A percentile compares a stretch with the other conserved stretches of the same genome.
These are phyloP conservation scores for Remersonia thermophila DNA, from an alignment of 2,329 filamentous ascomycete species.

Conservation along the genomic window DNA sequence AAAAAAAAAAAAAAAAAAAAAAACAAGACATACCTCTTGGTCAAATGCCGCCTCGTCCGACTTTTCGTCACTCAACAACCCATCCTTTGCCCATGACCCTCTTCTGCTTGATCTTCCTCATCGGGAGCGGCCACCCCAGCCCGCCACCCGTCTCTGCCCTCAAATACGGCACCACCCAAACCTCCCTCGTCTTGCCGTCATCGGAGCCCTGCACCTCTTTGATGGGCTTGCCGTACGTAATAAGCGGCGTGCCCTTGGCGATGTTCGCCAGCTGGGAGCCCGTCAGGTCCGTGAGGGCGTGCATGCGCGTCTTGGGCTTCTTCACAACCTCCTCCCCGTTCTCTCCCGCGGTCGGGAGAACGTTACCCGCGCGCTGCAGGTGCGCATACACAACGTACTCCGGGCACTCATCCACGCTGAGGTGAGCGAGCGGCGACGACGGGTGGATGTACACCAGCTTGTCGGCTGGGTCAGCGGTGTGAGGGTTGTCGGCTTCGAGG, in stretches of 20 bases:
- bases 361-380: constrained; percentile 53
- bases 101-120: constrained; percentile 72
- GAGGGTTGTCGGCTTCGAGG: constrained; percentile 32
- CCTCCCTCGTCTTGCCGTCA: constrained; percentile 46
- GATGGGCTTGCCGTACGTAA: constrained; percentile 81
- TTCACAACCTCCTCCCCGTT: constrained; percentile 34
- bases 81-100: constrained; percentile 62
- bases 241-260: constrained; percentile 71
- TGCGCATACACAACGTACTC: constrained; percentile 80
- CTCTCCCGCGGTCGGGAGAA: constrained; percentile 22
- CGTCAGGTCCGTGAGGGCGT: constrained; percentile 69
- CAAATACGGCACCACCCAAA: constrained; percentile 71
- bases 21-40: constrained; percentile 3
- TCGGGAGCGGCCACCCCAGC: constrained; percentile 72
- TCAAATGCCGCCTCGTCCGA: background rate
- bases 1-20: background rate
- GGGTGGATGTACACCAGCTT: constrained; percentile 79
- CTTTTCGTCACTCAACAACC: constrained; percentile 44
- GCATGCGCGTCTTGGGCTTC: constrained; percentile 68
- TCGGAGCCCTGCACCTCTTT: constrained; percentile 54
- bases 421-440: constrained; percentile 62
- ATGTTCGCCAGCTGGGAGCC: constrained; percentile 64
- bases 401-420: constrained; percentile 61
- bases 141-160: constrained; percentile 54
- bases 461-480: constrained; percentile 34